These are phyloP conservation scores for Lactarius pseudohatsudake DNA, from an alignment of 768 basidiomycete species.

Conservation along the genomic window DNA sequence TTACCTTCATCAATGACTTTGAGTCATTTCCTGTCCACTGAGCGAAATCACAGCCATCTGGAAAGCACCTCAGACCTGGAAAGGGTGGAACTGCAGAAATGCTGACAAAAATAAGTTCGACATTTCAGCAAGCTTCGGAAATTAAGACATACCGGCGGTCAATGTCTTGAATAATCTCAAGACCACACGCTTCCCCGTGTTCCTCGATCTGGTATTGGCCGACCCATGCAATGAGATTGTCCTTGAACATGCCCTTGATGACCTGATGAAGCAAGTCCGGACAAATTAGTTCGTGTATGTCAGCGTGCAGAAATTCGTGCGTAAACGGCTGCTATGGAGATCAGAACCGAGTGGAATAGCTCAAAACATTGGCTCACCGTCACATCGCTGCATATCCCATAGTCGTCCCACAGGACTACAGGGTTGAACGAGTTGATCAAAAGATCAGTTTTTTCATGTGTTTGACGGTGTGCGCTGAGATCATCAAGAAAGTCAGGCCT, in stretches of 20 bases:
- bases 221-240: too few species aligned
- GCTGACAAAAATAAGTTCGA: neutral
- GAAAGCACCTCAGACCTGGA: constrained; percentile 22
- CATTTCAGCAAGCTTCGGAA: too few species aligned
- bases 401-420: neutral
- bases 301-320: too few species aligned
- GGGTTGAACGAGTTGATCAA: neutral
- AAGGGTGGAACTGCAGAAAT: too few species aligned
- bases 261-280: neutral
- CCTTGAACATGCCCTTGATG: too few species aligned
- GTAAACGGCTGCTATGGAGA: neutral
- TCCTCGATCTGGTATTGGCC: too few species aligned
- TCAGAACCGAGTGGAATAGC: too few species aligned
- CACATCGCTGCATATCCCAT: neutral
- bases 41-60: constrained; percentile 4
- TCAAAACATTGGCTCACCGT: neutral
- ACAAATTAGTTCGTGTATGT: neutral
- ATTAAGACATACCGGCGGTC: neutral
- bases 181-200: too few species aligned
- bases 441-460: neutral
- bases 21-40: constrained; percentile 43
- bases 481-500: too few species aligned
- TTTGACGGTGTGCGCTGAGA: neutral
- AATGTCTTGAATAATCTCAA: too few species aligned
- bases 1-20: constrained; percentile 40